Evolutionary conservation across 805 yeast genomes (phyloP).

Genomic region (Hemisphaericaspora nanyangensis): DNA sequence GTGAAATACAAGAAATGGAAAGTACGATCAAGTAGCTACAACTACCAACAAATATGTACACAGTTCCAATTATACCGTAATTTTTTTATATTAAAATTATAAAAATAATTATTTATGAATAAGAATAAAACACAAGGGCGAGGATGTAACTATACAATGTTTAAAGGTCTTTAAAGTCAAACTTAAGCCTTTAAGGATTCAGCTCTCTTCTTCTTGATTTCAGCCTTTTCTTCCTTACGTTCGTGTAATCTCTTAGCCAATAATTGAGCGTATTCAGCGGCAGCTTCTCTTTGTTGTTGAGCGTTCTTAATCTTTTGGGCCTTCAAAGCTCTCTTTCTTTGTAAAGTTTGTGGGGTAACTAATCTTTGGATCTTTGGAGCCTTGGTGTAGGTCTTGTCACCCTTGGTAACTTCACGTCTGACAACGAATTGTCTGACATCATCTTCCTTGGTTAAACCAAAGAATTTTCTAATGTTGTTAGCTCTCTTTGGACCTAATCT

Average conservation of each 20-base stretch:
- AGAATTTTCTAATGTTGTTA: constrained; percentile 99
- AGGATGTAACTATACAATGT: constrained; percentile 6
- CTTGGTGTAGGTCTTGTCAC: constrained; percentile 98
- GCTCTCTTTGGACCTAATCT: constrained; percentile 99
- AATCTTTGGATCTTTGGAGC: constrained; percentile 99
- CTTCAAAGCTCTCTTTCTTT: constrained; percentile 97
- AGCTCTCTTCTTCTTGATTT: constrained; percentile 99
- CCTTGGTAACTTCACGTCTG: constrained; percentile 98
- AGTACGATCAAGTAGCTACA: too few species aligned
- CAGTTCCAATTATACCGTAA: background rate
- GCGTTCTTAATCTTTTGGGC: constrained; percentile 94
- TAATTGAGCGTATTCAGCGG: constrained; percentile 99
- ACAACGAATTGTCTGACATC: constrained; percentile 87
- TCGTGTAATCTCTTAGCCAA: constrained; percentile 97
- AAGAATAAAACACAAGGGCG: constrained; percentile 6
- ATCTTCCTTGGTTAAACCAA: constrained; percentile 93
- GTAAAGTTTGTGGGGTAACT: constrained; percentile 98
- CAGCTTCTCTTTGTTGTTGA: constrained; percentile 99
- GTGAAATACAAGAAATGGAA: too few species aligned
- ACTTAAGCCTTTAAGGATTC: constrained; percentile 90
- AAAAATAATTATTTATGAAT: constrained; percentile 2
- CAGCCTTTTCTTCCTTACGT: constrained; percentile 98
- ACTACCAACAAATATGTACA: background rate
- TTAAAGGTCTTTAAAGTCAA: constrained; percentile 6
- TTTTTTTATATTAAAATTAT: constrained; percentile 6